Conservation (phyloP, 768 basidiomycete genomes). For the Ramaria sp. region DNA sequence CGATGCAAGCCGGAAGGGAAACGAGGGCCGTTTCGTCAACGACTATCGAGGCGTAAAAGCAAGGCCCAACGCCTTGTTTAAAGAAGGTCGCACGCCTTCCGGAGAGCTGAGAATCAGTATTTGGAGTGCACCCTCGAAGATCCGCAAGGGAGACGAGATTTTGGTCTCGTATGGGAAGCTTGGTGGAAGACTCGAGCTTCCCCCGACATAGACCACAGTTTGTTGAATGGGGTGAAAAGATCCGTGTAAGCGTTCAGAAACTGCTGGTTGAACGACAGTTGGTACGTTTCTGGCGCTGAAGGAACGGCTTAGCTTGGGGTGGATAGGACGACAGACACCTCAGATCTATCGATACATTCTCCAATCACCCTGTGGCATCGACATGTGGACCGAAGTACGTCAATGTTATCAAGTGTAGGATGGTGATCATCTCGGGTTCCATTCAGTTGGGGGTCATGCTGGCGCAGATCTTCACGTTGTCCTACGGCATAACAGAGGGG, state of each 20-base stretch:
- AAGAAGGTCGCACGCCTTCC: slow-evolving; percentile 35
- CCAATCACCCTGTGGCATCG: not conserved
- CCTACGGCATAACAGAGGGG: not conserved
- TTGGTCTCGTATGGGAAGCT: slow-evolving; percentile 77
- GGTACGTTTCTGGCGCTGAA: not conserved
- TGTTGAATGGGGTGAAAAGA: not conserved
- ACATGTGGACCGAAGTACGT: not conserved
- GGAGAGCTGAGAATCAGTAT: slow-evolving; percentile 74
- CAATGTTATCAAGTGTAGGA: not conserved
- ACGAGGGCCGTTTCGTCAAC: slow-evolving; percentile 83
- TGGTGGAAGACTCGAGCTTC: slow-evolving; percentile 56
- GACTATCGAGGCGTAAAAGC: slow-evolving; percentile 73
- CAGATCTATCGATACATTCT: not conserved
- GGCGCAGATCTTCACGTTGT: not conserved
- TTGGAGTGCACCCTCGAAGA: slow-evolving; percentile 46
- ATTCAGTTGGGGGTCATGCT: not conserved
- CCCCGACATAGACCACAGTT: not conserved
- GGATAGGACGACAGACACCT: not conserved
- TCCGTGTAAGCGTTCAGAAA: not conserved
- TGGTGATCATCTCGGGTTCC: not conserved
- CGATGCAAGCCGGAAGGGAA: slow-evolving; percentile 68
- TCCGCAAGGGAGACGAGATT: slow-evolving; percentile 77
- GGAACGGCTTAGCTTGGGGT: not conserved
- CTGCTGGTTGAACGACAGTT: not conserved
- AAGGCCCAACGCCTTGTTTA: slow-evolving; percentile 63